Base-by-base conservation (phyloP, 345 rosid genomes). In the Viola odorata region DNA sequence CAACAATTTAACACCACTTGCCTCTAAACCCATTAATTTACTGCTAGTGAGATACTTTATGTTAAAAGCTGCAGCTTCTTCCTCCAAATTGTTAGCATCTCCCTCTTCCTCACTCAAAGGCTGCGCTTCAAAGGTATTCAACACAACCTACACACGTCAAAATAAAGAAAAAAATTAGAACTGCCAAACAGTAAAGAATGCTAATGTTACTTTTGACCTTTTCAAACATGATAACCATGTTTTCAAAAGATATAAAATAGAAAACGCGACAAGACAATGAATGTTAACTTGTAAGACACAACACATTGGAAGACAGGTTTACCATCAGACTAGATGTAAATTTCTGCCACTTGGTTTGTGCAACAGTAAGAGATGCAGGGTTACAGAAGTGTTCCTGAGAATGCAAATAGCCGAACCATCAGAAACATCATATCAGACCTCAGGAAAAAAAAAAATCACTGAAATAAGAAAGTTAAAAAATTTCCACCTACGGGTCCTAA, bases 41-140 rank as follows among this genome's bases (percentile, higher is more conserved):
- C 97, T 90, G 82, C 99, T 94, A 36, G 99, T 94, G 57, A 90
- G 85, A 80, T 94, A 94, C 60, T 94, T 94, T 77, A 90, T 94
- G 77, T 84, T 86, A 60, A 86, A 94, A 57, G 87, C 81, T 68
- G 97, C 88, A 41, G 92, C 91, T 73, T 88, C 97, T 73, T 88
- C 97, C 87, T 90, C 97, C 83, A 94, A 80, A 72, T 78, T 80
- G 68, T 86, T 90, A 68, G 91, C 91, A 75, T 84, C 77, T 58
- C 99, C 99, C 65, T 84, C 99, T 80, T 94, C 99, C 69, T 90
- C 99, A 59, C 87, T 94, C 73, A 94, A 85, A 55, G 96, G 99
- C 71, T 94, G 99, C 45, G 97, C 92, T 48, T 94, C 96, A 65
- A 94, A 94, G 69, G 99, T 85, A 70, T 79, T 83, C 78, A 94